Conservation (phyloP, 2,329 filamentous ascomycete species). For the Aureobasidium sp. region DNA sequence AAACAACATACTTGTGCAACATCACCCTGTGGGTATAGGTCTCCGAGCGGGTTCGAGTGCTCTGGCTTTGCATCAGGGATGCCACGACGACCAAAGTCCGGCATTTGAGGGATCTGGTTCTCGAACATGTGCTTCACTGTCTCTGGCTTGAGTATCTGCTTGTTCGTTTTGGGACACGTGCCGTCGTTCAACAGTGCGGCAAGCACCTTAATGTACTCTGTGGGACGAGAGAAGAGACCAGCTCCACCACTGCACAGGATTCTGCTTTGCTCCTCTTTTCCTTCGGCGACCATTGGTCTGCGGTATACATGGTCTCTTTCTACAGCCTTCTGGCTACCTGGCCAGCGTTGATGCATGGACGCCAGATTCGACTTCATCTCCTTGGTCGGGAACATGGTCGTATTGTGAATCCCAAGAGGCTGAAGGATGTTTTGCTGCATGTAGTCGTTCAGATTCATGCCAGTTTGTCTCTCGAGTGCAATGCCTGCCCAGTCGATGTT, state of each 20-base stretch:
- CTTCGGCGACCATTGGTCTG: conserved; percentile 39
- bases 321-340: conserved; percentile 30
- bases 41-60: conserved; percentile 32
- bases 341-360: conserved; percentile 48
- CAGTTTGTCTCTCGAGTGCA: conserved; percentile 39
- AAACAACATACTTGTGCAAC: conserved; percentile 4
- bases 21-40: conserved; percentile 38
- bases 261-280: conserved; percentile 36
- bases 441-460: conserved; percentile 38
- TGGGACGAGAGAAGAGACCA: conserved; percentile 52
- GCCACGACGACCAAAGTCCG: conserved; percentile 29
- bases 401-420: conserved; percentile 41
- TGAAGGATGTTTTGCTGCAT: conserved; percentile 41
- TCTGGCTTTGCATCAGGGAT: conserved; percentile 29
- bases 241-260: conserved; percentile 56
- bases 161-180: conserved; percentile 49
- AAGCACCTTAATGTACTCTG: conserved; percentile 56
- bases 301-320: conserved; percentile 47
- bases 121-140: conserved; percentile 58
- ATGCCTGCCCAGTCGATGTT: conserved; percentile 46
- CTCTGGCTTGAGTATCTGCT: conserved; percentile 46
- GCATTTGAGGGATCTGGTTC: conserved; percentile 42
- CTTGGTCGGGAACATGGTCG: conserved; percentile 50
- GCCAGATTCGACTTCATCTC: conserved; percentile 51
- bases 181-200: conserved; percentile 59